Conservation (phyloP, 1,284 basidiomycete species). For the Cryptococcus amylolentus region DNA sequence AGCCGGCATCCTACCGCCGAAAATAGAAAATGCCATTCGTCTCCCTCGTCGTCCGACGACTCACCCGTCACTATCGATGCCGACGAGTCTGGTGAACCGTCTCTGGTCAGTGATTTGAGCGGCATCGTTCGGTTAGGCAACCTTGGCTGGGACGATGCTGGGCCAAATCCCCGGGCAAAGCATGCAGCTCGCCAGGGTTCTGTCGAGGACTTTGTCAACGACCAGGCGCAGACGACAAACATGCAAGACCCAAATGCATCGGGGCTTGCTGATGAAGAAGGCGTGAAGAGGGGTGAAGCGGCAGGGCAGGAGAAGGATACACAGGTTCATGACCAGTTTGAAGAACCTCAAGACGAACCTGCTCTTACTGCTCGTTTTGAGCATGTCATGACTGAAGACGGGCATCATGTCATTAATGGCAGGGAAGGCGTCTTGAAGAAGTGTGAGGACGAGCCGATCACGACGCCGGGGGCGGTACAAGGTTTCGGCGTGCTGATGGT, state of each 20-base stretch:
- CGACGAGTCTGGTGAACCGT: slow-evolving; percentile 24
- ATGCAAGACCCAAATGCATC: slow-evolving; percentile 38
- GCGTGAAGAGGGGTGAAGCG: background rate
- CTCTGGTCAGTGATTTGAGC: slow-evolving; percentile 30
- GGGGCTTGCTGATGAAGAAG: slow-evolving; percentile 4
- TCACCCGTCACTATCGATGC: slow-evolving; percentile 16
- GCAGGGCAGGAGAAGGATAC: background rate
- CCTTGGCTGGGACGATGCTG: slow-evolving; percentile 11
- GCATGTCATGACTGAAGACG: slow-evolving; percentile 65
- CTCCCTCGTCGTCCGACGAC: background rate
- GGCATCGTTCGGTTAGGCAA: slow-evolving; percentile 35
- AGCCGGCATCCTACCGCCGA: too few relatives aligned
- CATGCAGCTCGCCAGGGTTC: slow-evolving; percentile 16
- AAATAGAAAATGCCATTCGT: background rate
- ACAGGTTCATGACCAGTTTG: background rate
- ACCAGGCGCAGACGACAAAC: slow-evolving; percentile 36
- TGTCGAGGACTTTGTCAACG: slow-evolving; percentile 36
- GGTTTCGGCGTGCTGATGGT: slow-evolving; percentile 79
- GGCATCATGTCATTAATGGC: slow-evolving; percentile 70
- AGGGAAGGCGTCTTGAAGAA: slow-evolving; percentile 64
- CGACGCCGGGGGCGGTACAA: slow-evolving; percentile 79
- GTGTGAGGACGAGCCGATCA: slow-evolving; percentile 87
- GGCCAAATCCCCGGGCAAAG: background rate
- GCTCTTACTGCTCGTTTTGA: slow-evolving; percentile 65
- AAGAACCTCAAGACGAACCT: slow-evolving; percentile 20